Evolutionary conservation across 768 basidiomycete species (phyloP).

Genomic region (Tephrocybe sp.): DNA sequence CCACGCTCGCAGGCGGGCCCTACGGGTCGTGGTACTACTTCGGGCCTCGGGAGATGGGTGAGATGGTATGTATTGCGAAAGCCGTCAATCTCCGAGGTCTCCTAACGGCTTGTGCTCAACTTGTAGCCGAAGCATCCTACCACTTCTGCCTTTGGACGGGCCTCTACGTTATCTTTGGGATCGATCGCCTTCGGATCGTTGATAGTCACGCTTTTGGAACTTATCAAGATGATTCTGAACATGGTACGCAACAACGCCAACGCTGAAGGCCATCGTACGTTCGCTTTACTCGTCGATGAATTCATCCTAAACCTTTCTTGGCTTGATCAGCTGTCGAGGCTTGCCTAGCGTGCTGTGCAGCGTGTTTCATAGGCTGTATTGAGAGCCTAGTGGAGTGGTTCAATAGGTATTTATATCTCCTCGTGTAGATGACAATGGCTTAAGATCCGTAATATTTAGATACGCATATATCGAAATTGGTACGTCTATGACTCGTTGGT

Average conservation of each 20-base stretch:
- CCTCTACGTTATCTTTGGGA: conserved; percentile 77
- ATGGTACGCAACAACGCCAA: conserved; percentile 58
- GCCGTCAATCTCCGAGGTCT: background rate
- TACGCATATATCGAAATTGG: conserved; percentile 86
- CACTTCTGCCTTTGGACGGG: conserved; percentile 66
- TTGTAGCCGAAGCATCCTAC: conserved; percentile 69
- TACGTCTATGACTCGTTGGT: conserved; percentile 23
- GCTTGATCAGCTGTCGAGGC: conserved; percentile 61
- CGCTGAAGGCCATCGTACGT: conserved; percentile 66
- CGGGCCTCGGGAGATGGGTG: conserved; percentile 63
- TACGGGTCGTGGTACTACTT: conserved; percentile 86
- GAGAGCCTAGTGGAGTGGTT: conserved; percentile 74
- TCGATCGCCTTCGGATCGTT: conserved; percentile 85
- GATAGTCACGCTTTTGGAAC: conserved; percentile 78
- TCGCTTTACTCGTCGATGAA: background rate
- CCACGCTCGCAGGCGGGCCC: conserved; percentile 79
- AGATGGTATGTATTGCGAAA: conserved; percentile 48
- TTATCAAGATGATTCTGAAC: conserved; percentile 61
- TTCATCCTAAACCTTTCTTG: background rate
- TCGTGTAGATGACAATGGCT: background rate
- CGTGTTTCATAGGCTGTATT: conserved; percentile 74
- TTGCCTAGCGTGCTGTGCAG: conserved; percentile 75
- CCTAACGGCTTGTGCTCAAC: background rate
- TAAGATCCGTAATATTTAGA: conserved; percentile 29
- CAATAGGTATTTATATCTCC: conserved; percentile 50